Evolutionary conservation across 2,329 filamentous ascomycete species (phyloP).

Genomic region (Botrytis fabae): DNA sequence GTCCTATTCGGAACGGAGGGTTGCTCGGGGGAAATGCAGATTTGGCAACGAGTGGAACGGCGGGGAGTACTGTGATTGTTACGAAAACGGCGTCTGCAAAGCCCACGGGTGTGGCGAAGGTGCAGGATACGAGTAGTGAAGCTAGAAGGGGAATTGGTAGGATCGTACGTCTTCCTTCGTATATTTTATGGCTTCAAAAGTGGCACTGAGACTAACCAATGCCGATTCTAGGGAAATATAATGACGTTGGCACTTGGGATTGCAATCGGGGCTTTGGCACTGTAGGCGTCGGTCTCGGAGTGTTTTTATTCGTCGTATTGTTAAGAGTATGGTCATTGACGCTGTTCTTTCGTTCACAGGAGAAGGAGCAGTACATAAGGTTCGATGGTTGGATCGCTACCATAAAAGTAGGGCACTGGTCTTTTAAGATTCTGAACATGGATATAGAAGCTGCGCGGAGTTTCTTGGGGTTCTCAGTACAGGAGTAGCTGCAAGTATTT

Average conservation of each 20-base stretch:
- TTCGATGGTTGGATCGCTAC: not conserved
- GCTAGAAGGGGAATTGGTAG: not conserved
- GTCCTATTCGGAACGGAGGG: not conserved
- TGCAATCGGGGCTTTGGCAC: not conserved
- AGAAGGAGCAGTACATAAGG: not conserved
- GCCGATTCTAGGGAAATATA: not conserved
- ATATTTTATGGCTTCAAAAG: not conserved
- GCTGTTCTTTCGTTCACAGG: not conserved
- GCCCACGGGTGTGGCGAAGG: not conserved
- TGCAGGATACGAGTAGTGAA: not conserved
- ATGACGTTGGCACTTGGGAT: not conserved
- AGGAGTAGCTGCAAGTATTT: too few relatives aligned
- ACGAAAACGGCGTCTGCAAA: not conserved
- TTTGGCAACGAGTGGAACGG: slow-evolving; percentile 6
- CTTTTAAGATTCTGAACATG: not conserved
- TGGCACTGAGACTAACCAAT: not conserved
- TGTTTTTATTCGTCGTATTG: not conserved
- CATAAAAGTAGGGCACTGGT: not conserved
- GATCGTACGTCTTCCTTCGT: not conserved
- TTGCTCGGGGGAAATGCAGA: not conserved
- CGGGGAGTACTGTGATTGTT: slow-evolving; percentile 5
- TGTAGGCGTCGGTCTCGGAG: not conserved
- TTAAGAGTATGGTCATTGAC: too few relatives aligned
- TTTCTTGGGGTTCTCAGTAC: not conserved
- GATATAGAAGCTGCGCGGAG: not conserved